Evolutionary conservation across 2,329 filamentous ascomycete genomes (phyloP), one percentile per base, ranked within the genome.

Genomic region (Magnaporthiopsis rhizophila): DNA sequence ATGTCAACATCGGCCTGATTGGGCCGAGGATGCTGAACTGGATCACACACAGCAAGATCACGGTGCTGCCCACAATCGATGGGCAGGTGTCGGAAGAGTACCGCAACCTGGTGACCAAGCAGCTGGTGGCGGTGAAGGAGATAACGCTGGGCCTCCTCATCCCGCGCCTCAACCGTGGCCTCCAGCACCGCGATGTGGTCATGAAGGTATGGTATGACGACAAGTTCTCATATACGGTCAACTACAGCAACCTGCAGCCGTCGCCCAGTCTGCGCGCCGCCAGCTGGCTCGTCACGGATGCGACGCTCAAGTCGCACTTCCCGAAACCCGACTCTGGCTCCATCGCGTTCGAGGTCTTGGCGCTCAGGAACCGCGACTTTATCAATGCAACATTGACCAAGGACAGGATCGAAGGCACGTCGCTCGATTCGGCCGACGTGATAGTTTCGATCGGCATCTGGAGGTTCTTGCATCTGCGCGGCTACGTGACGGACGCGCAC

Each of bases 381-480:
- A 85, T 85, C 2, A 80, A 86, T 64, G 86, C 86, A 69, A 91
- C 91, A 0, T 81, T 91, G 62, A 80, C 84, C 30, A 84, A 81
- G 64, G 86, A 83, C 68, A 82, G 79, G 70, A 72, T 76, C 18
- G 85, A 82, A 65, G 85, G 88, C n/a, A 58, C 45, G 18, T 56
- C 63, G 28, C 85, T 89, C 67, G 83, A 89, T 61, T 81, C 80
- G 28, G 73, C 76, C 21, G 90, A 95, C 71, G 83, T 94, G 64
- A 78, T 92, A 64, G 76, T 82, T 9, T 85, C 85, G 24, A 91
- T 97, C 70, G 86, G 89, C 8, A 83, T 94, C 65, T 97, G 92
- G 89, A 86, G 92, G 64, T 95, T 97, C 76, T 82, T 99, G 28
- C 91, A 97, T 72, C 82, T 98, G 61, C 87, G 93, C 65, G 92